Evolutionary conservation across 164 flowering plant species (phyloP).

Genomic region (Euptelea pleiosperma): DNA sequence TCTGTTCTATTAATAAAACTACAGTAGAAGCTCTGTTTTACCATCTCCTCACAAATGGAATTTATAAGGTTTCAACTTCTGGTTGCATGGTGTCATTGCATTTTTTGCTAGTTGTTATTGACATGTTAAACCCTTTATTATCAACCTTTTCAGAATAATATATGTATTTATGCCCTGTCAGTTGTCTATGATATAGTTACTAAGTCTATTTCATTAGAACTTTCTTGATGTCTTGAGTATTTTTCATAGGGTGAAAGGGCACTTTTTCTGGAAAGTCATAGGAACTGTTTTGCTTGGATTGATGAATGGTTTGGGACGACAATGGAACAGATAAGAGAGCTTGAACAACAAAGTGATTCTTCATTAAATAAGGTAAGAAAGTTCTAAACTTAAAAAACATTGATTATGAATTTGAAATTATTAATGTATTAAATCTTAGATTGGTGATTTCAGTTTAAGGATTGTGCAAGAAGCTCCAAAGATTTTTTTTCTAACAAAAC

Average conservation of each 20-base stretch:
- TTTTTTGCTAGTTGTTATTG: too few relatives aligned
- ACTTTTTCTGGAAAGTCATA: conserved; percentile 63
- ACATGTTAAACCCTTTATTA: too few relatives aligned
- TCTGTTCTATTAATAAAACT: too few relatives aligned
- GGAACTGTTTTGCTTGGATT: conserved; percentile 65
- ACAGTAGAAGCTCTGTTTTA: too few relatives aligned
- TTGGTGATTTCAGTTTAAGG: too few relatives aligned
- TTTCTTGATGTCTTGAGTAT: conserved; percentile 6
- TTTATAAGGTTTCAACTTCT: too few relatives aligned
- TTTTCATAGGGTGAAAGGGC: conserved; percentile 60
- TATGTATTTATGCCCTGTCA: not conserved
- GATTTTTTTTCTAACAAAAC: not conserved
- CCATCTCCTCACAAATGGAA: too few relatives aligned
- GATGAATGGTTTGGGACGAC: conserved; percentile 76
- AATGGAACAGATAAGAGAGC: conserved; percentile 42
- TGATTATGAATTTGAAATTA: not conserved
- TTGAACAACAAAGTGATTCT: conserved; percentile 43
- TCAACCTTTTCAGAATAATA: too few relatives aligned
- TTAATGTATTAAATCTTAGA: not conserved
- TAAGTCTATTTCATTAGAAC: not conserved
- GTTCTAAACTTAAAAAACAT: not conserved
- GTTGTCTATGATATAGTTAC: not conserved
- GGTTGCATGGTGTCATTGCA: too few relatives aligned
- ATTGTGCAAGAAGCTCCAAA: too few relatives aligned
- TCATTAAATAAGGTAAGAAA: conserved; percentile 42